Evolutionary conservation across 345 rosid genomes (phyloP), one percentile per base, ranked within the genome.

Genomic region (Mallotus nudiflorus): DNA sequence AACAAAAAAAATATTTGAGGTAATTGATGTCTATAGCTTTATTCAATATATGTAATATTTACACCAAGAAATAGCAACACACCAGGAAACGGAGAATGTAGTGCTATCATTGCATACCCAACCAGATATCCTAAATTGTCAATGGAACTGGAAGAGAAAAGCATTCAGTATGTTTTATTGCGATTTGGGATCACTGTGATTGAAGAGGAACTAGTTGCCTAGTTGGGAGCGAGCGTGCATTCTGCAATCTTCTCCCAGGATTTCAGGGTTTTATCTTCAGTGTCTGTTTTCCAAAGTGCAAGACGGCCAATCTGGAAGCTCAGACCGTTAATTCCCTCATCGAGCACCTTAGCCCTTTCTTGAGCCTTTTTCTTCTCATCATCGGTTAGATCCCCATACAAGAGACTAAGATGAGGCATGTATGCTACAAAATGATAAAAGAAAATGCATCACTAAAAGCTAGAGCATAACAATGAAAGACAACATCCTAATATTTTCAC

Each of bases 331-430:
- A 88, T 79, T 80, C 70, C 73, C 54, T 75, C 82, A 64, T 93
- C 91, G 14, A 88, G 88, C 9, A 22, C 8, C 28, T 77, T 58
- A 22, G 90, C 90, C 77, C 80, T 88, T 73, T 86, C 97, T 75
- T 80, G 80, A 16, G 90, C 93, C 70, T 74, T 82, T 73, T 84
- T 86, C 90, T 91, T 93, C 79, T 85, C 91, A 20, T 89, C 90
- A n/a, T 88, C 91, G 0, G 84, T 81, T 49, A 89, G 83, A 82
- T 91, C 89, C 0, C 82, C 88, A 42, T 93, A 93, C 20, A 91
- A 83, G 45, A 91, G 78, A 82, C 98, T 93, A 71, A 86, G 67
- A 82, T 89, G 98, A 13, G 97, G 98, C 98, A 93, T 93, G 77
- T 89, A 89, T 48, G 91, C 97, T 92, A 81, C 84, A 39, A 72